A percentile compares a stretch with the other conserved stretches of the same genome.
Conservation (phyloP, 2,329 filamentous ascomycete species). For the Ceratocystis ficicola region DNA sequence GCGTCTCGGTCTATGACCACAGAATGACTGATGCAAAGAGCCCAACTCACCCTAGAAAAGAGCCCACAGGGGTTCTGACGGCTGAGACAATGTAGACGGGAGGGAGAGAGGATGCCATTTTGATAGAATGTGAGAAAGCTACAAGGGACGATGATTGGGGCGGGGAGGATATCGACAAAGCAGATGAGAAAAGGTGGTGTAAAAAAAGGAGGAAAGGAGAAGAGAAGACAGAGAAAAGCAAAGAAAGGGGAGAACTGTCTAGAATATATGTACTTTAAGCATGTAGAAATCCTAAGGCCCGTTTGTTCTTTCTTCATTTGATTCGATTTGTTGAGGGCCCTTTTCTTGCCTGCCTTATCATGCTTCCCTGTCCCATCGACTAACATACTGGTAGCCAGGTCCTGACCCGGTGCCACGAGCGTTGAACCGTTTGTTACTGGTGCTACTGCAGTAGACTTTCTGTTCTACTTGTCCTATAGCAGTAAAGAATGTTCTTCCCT, state of each 20-base stretch:
- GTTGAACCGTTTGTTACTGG: no score
- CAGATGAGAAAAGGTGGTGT: constrained; percentile 16
- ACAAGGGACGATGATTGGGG: not conserved
- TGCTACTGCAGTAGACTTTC: not conserved
- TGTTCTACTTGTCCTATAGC: not conserved
- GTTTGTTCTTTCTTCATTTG: constrained; percentile 10
- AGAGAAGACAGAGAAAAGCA: constrained; percentile 20
- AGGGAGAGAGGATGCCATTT: constrained; percentile 42
- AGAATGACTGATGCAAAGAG: not conserved
- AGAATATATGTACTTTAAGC: constrained; percentile 13
- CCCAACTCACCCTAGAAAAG: constrained; percentile 70
- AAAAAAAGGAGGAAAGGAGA: constrained; percentile 20
- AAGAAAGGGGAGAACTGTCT: constrained; percentile 21
- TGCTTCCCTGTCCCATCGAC: constrained; percentile 11
- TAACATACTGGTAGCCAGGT: not conserved
- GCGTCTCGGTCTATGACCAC: not conserved
- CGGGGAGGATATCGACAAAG: constrained; percentile 17
- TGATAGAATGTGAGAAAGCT: constrained; percentile 6
- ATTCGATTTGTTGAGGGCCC: constrained; percentile 16
- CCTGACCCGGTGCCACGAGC: not conserved
- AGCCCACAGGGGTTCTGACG: constrained; percentile 80
- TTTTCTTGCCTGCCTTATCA: not conserved
- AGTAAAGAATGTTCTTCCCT: not conserved
- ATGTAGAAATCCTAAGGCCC: not conserved
- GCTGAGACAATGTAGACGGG: constrained; percentile 93